phyloP scores from a whole-genome alignment of 2,329 filamentous ascomycete genomes.

The Clonostachys byssicola region DNA sequence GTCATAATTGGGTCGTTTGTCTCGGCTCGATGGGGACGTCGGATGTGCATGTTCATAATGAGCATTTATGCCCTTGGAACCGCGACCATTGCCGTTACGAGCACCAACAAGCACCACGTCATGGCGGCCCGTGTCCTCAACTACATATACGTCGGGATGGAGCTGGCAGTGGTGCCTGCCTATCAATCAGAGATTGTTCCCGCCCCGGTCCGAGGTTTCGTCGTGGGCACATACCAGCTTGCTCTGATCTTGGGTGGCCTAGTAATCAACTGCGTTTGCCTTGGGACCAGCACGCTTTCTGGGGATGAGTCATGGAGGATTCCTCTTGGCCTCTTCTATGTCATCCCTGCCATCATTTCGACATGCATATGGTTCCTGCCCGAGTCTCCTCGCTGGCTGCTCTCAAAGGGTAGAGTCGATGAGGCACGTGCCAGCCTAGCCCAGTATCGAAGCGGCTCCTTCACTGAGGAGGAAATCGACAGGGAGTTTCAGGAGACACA shows the following conservation, averaged over 20 bases:
- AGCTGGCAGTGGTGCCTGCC: conserved; percentile 52
- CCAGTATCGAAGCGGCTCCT: too few relatives aligned
- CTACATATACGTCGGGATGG: conserved; percentile 48
- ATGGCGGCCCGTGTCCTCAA: conserved; percentile 53
- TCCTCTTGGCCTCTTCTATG: conserved; percentile 39
- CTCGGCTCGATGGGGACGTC: conserved; percentile 48
- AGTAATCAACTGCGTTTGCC: conserved; percentile 41
- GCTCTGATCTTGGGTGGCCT: conserved; percentile 50
- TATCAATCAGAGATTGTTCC: conserved; percentile 49
- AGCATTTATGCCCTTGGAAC: conserved; percentile 30
- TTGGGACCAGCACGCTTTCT: conserved; percentile 35
- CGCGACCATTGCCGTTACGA: conserved; percentile 29
- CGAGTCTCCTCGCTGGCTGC: conserved; percentile 59
- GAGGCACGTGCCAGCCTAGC: conserved; percentile 18
- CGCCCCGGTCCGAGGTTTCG: conserved; percentile 55
- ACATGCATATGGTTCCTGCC: conserved; percentile 49
- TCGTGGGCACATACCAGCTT: conserved; percentile 56
- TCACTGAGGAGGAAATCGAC: too few relatives aligned
- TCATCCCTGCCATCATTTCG: conserved; percentile 33
- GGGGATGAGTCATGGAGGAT: conserved; percentile 37
- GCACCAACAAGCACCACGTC: conserved; percentile 15
- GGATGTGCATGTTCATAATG: conserved; percentile 41
- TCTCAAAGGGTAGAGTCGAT: conserved; percentile 24
- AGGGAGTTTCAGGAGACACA: too few relatives aligned
- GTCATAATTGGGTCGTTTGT: neutral